Evolutionary conservation across 1,139 yeast genomes (phyloP).

Genomic region (Candida sp.): DNA sequence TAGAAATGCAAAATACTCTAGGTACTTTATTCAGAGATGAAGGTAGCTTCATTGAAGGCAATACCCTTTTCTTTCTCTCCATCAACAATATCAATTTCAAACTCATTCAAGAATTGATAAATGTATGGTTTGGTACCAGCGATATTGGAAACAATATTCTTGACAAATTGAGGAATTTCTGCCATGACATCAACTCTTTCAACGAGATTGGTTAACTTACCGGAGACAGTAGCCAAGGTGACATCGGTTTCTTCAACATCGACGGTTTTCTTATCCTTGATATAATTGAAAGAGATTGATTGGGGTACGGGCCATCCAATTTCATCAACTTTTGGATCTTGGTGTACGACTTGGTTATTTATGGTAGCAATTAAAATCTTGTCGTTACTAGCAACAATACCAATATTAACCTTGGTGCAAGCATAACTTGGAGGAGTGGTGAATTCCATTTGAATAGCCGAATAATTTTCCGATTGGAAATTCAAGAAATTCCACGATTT

Average conservation of each 20-base stretch:
- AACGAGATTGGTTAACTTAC: slow-evolving; percentile 56
- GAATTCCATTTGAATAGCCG: slow-evolving; percentile 92
- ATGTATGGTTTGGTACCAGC: slow-evolving; percentile 96
- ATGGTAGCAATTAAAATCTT: slow-evolving; percentile 64
- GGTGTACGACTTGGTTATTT: slow-evolving; percentile 63
- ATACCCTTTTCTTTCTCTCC: slow-evolving; percentile 54
- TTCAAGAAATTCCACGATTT: slow-evolving; percentile 93
- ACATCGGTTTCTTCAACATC: slow-evolving; percentile 20
- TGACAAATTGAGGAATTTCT: slow-evolving; percentile 92
- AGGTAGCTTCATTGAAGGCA: slow-evolving; percentile 83
- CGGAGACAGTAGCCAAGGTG: slow-evolving; percentile 43
- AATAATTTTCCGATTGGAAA: slow-evolving; percentile 72
- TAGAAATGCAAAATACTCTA: not conserved
- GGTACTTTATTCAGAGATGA: slow-evolving; percentile 46
- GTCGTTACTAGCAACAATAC: slow-evolving; percentile 65
- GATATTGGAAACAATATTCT: slow-evolving; percentile 88
- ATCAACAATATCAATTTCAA: slow-evolving; percentile 31
- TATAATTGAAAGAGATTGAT: slow-evolving; percentile 56
- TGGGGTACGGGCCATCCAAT: slow-evolving; percentile 94
- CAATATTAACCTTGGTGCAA: slow-evolving; percentile 74
- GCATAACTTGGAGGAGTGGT: slow-evolving; percentile 92
- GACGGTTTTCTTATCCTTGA: slow-evolving; percentile 31
- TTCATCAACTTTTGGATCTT: slow-evolving; percentile 58
- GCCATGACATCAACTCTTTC: slow-evolving; percentile 98
- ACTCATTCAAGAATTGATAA: slow-evolving; percentile 77